phyloP scores from a whole-genome alignment of 139 green algal genomes.

The Micractinium sp. region DNA sequence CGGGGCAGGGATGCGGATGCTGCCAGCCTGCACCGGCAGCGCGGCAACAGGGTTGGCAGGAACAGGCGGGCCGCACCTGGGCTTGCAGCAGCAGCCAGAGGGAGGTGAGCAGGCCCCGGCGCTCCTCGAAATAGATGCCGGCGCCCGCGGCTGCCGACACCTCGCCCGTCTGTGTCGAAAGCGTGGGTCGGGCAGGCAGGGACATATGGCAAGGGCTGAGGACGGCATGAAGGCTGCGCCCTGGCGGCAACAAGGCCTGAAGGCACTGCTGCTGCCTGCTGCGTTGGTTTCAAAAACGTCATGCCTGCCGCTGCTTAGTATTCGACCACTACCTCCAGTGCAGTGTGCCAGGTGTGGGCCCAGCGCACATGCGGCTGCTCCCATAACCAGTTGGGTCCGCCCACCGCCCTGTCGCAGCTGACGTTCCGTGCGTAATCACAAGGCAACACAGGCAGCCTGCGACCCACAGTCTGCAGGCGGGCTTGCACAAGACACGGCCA shows the following conservation, averaged over 20 bases:
- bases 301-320: too few relatives aligned
- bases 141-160: slow-evolving; percentile 60
- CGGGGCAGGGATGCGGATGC: not conserved
- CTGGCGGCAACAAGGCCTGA: not conserved
- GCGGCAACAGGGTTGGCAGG: not conserved
- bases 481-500: not conserved
- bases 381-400: too few relatives aligned
- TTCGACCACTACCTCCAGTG: too few relatives aligned
- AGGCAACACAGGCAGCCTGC: not conserved
- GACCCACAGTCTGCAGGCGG: too few relatives aligned
- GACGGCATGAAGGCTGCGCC: not conserved
- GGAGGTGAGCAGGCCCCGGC: slow-evolving; percentile 48
- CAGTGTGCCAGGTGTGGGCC: too few relatives aligned
- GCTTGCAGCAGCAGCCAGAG: slow-evolving; percentile 65
- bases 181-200: not conserved
- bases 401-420: not conserved
- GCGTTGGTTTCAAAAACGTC: too few relatives aligned
- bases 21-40: not conserved
- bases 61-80: slow-evolving; percentile 20
- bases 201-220: not conserved
- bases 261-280: not conserved
- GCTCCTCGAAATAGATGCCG: slow-evolving; percentile 70
- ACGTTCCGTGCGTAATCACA: not conserved
- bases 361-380: too few relatives aligned
- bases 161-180: slow-evolving; percentile 39